phyloP scores from a whole-genome alignment of 73 alveolate species.

The Urostyla sp. region DNA sequence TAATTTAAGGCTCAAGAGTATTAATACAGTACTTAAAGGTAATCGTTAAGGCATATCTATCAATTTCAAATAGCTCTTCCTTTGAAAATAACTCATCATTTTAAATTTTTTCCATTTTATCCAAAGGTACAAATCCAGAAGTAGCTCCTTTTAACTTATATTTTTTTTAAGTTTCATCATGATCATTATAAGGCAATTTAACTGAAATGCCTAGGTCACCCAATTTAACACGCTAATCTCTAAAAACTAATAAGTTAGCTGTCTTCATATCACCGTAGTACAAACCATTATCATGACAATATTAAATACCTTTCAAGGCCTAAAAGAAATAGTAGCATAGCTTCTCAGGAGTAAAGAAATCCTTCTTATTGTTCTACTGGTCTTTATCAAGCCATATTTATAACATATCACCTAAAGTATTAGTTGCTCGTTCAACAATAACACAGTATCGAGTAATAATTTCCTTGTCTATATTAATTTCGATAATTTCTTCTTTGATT shows the following conservation, averaged over 20 bases:
- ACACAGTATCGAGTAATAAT: slow-evolving; percentile 11
- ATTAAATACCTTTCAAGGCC: slow-evolving; percentile 30
- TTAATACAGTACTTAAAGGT: not conserved
- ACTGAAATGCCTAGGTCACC: slow-evolving; percentile 53
- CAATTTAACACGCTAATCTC: slow-evolving; percentile 38
- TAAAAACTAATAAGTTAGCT: slow-evolving; percentile 46
- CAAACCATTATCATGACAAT: slow-evolving; percentile 18
- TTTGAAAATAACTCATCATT: slow-evolving; percentile 1
- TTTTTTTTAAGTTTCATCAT: not conserved
- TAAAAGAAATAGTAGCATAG: slow-evolving; percentile 21
- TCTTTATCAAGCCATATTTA: slow-evolving; percentile 18
- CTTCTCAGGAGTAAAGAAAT: slow-evolving; percentile 34
- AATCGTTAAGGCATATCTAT: slow-evolving; percentile 15
- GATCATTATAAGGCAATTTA: not conserved
- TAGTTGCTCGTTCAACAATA: slow-evolving; percentile 47
- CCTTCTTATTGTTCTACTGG: not conserved
- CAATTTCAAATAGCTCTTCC: not conserved
- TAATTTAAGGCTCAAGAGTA: slow-evolving; percentile 5
- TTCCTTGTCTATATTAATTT: not conserved
- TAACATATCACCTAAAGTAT: not conserved
- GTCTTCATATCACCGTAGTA: slow-evolving; percentile 62
- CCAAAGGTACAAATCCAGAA: not conserved
- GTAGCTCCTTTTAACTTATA: slow-evolving; percentile 16
- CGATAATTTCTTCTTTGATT: slow-evolving; percentile 49
- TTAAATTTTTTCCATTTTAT: not conserved